phyloP scores from a whole-genome alignment of 139 green algal species.

The Coelastrella sp. region DNA sequence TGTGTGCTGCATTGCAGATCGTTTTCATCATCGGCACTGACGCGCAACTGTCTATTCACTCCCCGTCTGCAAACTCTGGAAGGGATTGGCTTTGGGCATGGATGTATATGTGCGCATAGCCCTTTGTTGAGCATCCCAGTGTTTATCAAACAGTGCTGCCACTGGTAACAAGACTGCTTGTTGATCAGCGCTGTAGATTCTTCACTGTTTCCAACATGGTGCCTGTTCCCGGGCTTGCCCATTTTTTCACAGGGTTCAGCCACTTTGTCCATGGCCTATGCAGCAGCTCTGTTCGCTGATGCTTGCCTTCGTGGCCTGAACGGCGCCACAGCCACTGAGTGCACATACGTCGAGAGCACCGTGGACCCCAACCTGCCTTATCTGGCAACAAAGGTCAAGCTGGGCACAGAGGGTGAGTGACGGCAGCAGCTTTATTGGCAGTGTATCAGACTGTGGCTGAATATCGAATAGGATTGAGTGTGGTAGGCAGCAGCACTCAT shows the following conservation, averaged over 20 bases:
- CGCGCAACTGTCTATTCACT: not conserved
- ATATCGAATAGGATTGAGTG: too few relatives aligned
- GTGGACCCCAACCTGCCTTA: slow-evolving; percentile 85
- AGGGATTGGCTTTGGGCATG: too few relatives aligned
- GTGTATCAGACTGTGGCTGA: too few relatives aligned
- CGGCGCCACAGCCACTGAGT: slow-evolving; percentile 83
- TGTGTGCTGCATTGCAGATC: not conserved
- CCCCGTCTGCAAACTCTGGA: too few relatives aligned
- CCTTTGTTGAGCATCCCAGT: too few relatives aligned
- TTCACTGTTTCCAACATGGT: too few relatives aligned
- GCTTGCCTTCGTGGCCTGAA: slow-evolving; percentile 94
- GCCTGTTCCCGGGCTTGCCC: too few relatives aligned
- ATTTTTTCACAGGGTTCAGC: slow-evolving; percentile 85
- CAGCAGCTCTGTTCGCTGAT: slow-evolving; percentile 96
- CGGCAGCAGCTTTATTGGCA: not conserved
- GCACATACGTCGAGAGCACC: slow-evolving; percentile 92
- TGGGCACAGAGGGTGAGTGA: slow-evolving; percentile 82
- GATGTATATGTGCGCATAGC: too few relatives aligned
- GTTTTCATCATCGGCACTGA: not conserved
- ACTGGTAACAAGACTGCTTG: too few relatives aligned
- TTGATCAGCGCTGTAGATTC: too few relatives aligned
- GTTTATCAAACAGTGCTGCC: too few relatives aligned
- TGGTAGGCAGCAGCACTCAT: too few relatives aligned
- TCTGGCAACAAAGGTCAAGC: slow-evolving; percentile 95
- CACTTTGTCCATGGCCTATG: slow-evolving; percentile 99